Evolutionary conservation across 2,329 filamentous ascomycete genomes (phyloP), one percentile per base, ranked within the genome.

Genomic region (Paraphaeosphaeria minitans): DNA sequence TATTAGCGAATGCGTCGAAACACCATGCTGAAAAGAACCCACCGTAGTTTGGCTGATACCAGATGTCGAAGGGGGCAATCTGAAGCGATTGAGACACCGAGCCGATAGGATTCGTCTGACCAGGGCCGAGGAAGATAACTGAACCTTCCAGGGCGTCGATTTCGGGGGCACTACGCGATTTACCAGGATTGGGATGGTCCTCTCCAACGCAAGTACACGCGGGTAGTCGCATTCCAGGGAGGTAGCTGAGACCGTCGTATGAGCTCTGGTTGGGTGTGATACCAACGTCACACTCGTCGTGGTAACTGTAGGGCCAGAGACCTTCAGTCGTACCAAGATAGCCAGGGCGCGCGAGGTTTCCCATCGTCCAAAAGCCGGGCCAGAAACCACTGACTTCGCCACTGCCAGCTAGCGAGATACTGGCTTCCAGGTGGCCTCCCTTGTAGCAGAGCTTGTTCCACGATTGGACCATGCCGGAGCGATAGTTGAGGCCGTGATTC

Each of bases 301-400:
- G 81, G 70, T 91, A 91, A 65, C 86, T 89, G 78, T 91, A 91
- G 0, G 89, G 89, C 89, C 89, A 91, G 74, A 90, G 81, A 4
- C 89, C 89, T 61, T 91, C 88, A 0, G 88, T 91, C 1, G 88
- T 89, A 10, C 87, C 85, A 33, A 86, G 82, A 73, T 89, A 89
- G 13, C 89, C 89, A 27, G 89, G 86, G 63, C 89, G 82, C 39
- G 85, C 89, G 22, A 91, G 81, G 68, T 91, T 91, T 4, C 89
- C 89, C 87, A 91, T 90, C 0, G 87, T 82, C 89, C 89, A 91
- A 75, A 90, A 89, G 75, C 89, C 89, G 43, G 89, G 89, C 89
- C 89, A 91, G 75, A 91, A 89, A 57, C 89, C 89, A 56, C 85
- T 82, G 14, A 86, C 83, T 62, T 90, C 86, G 47, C 88, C 89